Percentiles rank a stretch among this genome's conserved stretches.
These are phyloP conservation scores for Zychaea mexicana DNA, from an alignment of 371 early-diverging fungal species.

Conservation along the genomic window DNA sequence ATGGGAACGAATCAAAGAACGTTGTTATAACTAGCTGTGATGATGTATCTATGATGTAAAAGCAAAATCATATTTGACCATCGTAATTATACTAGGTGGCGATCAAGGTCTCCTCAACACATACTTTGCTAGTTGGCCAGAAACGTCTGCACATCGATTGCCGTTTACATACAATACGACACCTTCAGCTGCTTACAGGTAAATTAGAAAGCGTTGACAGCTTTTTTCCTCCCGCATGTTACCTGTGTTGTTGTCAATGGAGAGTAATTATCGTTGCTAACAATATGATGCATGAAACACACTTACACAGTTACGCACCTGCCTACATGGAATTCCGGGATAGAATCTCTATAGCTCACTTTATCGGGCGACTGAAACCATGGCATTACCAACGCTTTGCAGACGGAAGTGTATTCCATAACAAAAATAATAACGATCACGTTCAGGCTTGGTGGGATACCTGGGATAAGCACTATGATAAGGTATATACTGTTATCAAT, in stretches of 20 bases:
- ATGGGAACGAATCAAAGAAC: too few relatives aligned
- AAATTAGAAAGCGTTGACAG: too few relatives aligned
- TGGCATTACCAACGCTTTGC: conserved; percentile 78
- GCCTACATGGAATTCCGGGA: conserved; percentile 68
- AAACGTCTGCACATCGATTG: conserved; percentile 63
- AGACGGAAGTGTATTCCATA: conserved; percentile 58
- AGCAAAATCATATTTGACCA: not conserved
- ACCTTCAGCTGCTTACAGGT: conserved; percentile 86
- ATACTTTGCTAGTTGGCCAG: conserved; percentile 84
- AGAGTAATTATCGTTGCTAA: too few relatives aligned
- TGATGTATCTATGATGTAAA: too few relatives aligned
- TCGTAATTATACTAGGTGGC: conserved; percentile 66
- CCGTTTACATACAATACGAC: conserved; percentile 94
- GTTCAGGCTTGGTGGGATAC: conserved; percentile 76
- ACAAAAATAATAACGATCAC: not conserved
- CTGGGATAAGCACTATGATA: conserved; percentile 62
- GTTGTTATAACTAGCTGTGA: too few relatives aligned
- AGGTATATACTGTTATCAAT: conserved; percentile 21
- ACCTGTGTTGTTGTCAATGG: too few relatives aligned
- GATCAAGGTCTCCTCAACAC: conserved; percentile 95
- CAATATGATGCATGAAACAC: too few relatives aligned
- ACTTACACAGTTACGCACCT: conserved; percentile 74
- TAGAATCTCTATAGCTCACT: conserved; percentile 83
- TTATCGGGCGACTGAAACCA: conserved; percentile 89
- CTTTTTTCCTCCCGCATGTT: too few relatives aligned